phyloP scores from a whole-genome alignment of 805 yeast species.

The Diddensiella santjacobensis region DNA sequence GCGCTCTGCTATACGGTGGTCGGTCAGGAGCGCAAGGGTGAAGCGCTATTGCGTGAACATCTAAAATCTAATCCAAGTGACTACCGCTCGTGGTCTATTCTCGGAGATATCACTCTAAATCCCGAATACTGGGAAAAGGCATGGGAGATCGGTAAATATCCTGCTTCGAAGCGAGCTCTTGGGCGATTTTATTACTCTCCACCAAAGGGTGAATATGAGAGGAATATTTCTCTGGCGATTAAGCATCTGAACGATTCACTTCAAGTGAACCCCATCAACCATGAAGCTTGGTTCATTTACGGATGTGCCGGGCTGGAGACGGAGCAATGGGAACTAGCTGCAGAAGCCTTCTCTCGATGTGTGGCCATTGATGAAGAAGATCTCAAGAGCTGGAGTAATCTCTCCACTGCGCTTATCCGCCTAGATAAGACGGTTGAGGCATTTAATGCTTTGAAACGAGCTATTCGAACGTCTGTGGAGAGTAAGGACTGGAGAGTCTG shows the following conservation, averaged over 20 bases:
- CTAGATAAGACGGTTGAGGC: slow-evolving; percentile 70
- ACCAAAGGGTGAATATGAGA: slow-evolving; percentile 51
- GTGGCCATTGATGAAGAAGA: slow-evolving; percentile 79
- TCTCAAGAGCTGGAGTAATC: slow-evolving; percentile 85
- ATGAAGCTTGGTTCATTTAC: slow-evolving; percentile 85
- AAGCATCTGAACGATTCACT: slow-evolving; percentile 72
- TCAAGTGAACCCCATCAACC: slow-evolving; percentile 64
- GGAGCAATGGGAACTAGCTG: slow-evolving; percentile 66
- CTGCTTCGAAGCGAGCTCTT: slow-evolving; percentile 80
- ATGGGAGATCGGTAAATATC: slow-evolving; percentile 81
- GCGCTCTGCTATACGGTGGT: slow-evolving; percentile 88
- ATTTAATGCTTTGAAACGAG: slow-evolving; percentile 76
- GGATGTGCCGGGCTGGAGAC: slow-evolving; percentile 86
- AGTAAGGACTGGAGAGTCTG: slow-evolving; percentile 83
- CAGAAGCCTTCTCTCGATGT: slow-evolving; percentile 90
- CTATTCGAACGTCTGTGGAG: slow-evolving; percentile 62
- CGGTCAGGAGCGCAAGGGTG: slow-evolving; percentile 69
- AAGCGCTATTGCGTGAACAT: slow-evolving; percentile 51
- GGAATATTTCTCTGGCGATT: slow-evolving; percentile 53
- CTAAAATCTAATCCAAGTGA: slow-evolving; percentile 60
- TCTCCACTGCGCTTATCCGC: slow-evolving; percentile 73
- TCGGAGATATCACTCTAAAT: slow-evolving; percentile 81
- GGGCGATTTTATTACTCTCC: slow-evolving; percentile 69
- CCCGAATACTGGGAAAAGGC: slow-evolving; percentile 77
- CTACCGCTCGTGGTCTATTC: slow-evolving; percentile 75